phyloP scores from a whole-genome alignment of 2,329 filamentous ascomycete genomes.

The Cladorrhinum sp. region DNA sequence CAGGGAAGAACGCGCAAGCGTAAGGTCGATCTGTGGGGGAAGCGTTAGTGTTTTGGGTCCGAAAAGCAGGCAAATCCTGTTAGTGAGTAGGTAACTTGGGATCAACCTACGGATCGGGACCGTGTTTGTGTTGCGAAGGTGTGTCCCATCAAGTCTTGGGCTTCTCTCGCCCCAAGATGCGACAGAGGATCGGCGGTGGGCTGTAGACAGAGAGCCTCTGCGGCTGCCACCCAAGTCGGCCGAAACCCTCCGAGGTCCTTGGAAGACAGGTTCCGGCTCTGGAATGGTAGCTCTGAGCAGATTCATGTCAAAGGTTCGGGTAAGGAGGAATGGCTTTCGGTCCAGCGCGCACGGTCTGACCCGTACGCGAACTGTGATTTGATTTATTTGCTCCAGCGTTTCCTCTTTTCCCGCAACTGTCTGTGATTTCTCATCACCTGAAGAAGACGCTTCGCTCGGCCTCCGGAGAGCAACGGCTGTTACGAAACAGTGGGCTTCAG shows the following conservation, averaged over 20 bases:
- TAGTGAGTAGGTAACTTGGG: not conserved
- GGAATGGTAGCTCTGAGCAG: constrained; percentile 47
- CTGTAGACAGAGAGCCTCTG: constrained; percentile 7
- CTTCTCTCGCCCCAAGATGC: constrained; percentile 16
- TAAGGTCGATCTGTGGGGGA: constrained; percentile 45
- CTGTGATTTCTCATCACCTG: constrained; percentile 14
- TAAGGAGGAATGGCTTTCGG: constrained; percentile 46
- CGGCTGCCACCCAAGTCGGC: constrained; percentile 10
- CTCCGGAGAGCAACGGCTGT: constrained; percentile 41
- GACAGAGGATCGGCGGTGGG: constrained; percentile 17
- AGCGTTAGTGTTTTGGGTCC: not conserved
- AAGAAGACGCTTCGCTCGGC: constrained; percentile 28
- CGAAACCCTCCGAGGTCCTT: constrained; percentile 17
- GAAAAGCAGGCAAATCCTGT: no score
- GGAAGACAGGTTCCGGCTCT: constrained; percentile 27
- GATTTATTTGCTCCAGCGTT: constrained; percentile 7
- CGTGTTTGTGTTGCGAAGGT: constrained; percentile 33
- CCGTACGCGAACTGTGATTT: constrained; percentile 42
- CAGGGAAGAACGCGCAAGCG: constrained; percentile 48
- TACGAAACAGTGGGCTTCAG: constrained; percentile 46
- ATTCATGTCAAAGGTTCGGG: constrained; percentile 49
- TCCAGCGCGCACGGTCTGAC: constrained; percentile 41
- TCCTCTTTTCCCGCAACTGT: not conserved
- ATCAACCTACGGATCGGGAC: constrained; percentile 48
- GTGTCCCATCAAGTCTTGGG: constrained; percentile 22